Evolutionary conservation across 2,329 filamentous ascomycete species (phyloP), one percentile per base, ranked within the genome.

Genomic region (Clathrospora elynae): DNA sequence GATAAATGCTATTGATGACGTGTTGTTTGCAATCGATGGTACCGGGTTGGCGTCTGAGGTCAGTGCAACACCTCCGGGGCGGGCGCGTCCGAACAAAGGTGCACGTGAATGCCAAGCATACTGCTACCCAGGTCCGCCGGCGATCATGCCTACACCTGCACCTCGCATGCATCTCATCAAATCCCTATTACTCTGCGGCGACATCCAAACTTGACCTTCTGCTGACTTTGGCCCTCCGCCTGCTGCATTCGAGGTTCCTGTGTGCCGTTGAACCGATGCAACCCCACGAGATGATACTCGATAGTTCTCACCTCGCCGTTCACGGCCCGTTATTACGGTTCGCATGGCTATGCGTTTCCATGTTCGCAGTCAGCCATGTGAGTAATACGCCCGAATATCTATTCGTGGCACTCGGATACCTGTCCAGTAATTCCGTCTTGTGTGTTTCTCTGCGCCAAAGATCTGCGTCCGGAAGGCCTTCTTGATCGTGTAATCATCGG

Each of bases 201-300:
- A 14, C 29, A 32, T 37, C 38, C 23, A 28, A n/a, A 29, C 38
- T 37, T 6, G 18, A 23, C 23, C 12, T 23, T 23, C 8, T 22
- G 19, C 16, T 25, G 18, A 33, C 20, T 29, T 18, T 19, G 36
- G 28, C 14, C 26, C 17, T 23, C 37, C 26, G 18, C 14, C 22
- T 18, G 16, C 25, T 31, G 16, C 40, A 20, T 48, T 23, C 38
- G 23, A 34, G 14, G 35, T 47, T 38, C 24, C 4, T 38, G 14
- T 33, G 47, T 47, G 50, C 53, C 47, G 53, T 42, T 20, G 20
- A 47, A 22, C 47, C 47, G 53, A 28, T 42, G 18, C 19, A 18
- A 37, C 34, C 39, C 32, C 33, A 30, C 32, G 22, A 31, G 17
- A 49, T 35, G 35, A 31, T 26, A 23, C 31, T 13, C 14, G 5